Conservation (phyloP, 768 basidiomycete species). For the Sarcodon sp. region DNA sequence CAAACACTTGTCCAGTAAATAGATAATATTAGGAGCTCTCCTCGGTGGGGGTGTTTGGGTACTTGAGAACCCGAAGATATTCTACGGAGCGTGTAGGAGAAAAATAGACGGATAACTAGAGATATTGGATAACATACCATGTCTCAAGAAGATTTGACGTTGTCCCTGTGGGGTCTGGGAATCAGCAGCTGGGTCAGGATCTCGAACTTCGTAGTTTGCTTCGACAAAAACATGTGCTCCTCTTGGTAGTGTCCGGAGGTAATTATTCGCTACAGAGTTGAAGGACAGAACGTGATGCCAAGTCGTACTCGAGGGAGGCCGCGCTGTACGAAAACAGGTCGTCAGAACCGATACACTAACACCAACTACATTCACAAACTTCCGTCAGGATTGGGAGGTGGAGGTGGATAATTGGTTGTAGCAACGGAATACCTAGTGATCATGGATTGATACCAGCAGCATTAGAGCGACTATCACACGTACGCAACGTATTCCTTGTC, state of each 20-base stretch:
- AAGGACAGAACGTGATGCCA: slow-evolving; percentile 77
- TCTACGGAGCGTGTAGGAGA: slow-evolving; percentile 25
- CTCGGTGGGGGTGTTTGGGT: slow-evolving; percentile 1
- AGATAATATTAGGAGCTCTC: slow-evolving; percentile 3
- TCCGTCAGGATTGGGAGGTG: slow-evolving; percentile 46
- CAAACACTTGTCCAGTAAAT: slow-evolving; percentile 6
- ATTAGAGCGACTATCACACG: slow-evolving; percentile 13
- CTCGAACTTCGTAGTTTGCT: slow-evolving; percentile 62
- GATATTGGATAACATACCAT: slow-evolving; percentile 34
- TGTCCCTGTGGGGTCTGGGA: slow-evolving; percentile 57
- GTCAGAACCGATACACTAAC: not conserved
- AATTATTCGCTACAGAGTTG: slow-evolving; percentile 43
- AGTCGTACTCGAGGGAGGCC: slow-evolving; percentile 37
- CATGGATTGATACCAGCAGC: not conserved
- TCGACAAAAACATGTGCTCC: slow-evolving; percentile 76
- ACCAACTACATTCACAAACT: slow-evolving; percentile 10
- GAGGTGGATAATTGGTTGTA: slow-evolving; percentile 49
- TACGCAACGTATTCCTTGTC: slow-evolving; percentile 74
- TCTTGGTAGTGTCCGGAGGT: slow-evolving; percentile 50
- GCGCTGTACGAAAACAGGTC: slow-evolving; percentile 26
- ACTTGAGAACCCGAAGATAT: slow-evolving; percentile 32
- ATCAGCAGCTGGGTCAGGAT: slow-evolving; percentile 56
- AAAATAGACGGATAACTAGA: not conserved
- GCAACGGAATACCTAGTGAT: slow-evolving; percentile 59
- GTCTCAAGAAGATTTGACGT: slow-evolving; percentile 72